These are phyloP conservation scores for Leccinum discolor DNA, from an alignment of 1,284 basidiomycete genomes.

Conservation along the genomic window DNA sequence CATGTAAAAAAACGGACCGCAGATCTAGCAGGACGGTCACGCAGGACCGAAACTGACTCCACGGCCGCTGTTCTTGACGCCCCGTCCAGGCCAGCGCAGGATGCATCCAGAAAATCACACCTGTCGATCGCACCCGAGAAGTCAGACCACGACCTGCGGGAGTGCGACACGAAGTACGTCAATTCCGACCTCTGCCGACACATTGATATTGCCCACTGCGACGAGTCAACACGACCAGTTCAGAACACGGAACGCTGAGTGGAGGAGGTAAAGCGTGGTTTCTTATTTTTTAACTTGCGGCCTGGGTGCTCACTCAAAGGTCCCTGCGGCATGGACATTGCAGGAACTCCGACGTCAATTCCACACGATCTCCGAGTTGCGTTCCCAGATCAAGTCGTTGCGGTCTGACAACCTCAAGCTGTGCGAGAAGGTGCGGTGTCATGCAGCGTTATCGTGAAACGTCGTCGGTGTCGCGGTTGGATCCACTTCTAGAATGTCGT, in stretches of 20 bases:
- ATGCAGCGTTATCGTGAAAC: constrained; percentile 93
- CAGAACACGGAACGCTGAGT: constrained; percentile 92
- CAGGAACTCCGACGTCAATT: constrained; percentile 94
- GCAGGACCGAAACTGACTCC: too few species aligned
- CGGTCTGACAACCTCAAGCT: constrained; percentile 93
- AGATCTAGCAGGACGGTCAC: too few species aligned
- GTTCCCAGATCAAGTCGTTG: constrained; percentile 84
- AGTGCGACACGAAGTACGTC: constrained; percentile 52
- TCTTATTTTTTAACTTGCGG: background rate
- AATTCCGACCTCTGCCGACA: constrained; percentile 81
- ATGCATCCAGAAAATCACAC: too few species aligned
- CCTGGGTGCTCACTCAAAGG: constrained; percentile 2
- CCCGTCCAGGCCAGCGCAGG: too few species aligned
- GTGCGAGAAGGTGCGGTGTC: constrained; percentile 94
- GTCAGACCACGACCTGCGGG: background rate
- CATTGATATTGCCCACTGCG: constrained; percentile 93
- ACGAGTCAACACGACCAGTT: constrained; percentile 96
- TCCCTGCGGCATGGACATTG: background rate
- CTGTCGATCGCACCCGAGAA: too few species aligned
- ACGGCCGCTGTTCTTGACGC: too few species aligned
- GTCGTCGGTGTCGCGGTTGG: constrained; percentile 60
- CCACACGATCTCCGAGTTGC: constrained; percentile 89
- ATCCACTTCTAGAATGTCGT: constrained; percentile 57
- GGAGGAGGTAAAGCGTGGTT: constrained; percentile 43
- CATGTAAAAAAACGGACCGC: too few species aligned